Evolutionary conservation across 495 filamentous ascomycete genomes (phyloP), one percentile per base, ranked within the genome.

Genomic region (Penicillium robsamsonii): DNA sequence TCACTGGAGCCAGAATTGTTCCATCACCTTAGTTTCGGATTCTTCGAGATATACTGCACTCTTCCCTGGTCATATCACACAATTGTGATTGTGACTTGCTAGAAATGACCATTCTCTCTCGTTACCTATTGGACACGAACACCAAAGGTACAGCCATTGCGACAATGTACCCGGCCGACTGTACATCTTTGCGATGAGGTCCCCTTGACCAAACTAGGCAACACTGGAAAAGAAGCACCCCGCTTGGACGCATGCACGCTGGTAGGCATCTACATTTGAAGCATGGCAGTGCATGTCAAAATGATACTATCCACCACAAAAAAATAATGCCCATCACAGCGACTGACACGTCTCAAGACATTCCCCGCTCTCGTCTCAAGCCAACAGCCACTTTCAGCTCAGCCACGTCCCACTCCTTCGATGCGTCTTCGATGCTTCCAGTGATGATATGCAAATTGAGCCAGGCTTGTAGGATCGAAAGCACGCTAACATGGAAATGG

Each of bases 391-490:
- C 48, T 37, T 25, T 64, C 57, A 53, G 53, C 57, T 47, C 59
- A 61, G 64, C 64, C 63, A 57, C 57, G 38, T 55, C 56, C 40
- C 27, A 46, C 51, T 61, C 53, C 69, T 74, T 72, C 69, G 68
- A 70, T 70, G 68, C 71, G 63, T 67, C 66, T 74, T 71, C 71
- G 66, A 67, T 72, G 67, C 65, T 65, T 52, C 38, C 25, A 43
- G 25, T 10, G 37, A 3, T 50, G 47, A 42, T 50, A 45, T 33
- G 53, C 46, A 47, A 31, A 7, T 12, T 15, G 12, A 29, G 17
- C 58, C 60, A 46, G 25, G 46, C 64, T 53, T 60, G 40, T 55
- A 44, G 33, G 15, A 44, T 49, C 33, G 1, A 8, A 11, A 46
- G 55, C 46, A 24, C 50, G 41, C 40, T 42, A 49, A 44, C 22